Base-by-base conservation (phyloP, 2,329 filamentous ascomycete species). In the Microdochium bolleyi region DNA sequence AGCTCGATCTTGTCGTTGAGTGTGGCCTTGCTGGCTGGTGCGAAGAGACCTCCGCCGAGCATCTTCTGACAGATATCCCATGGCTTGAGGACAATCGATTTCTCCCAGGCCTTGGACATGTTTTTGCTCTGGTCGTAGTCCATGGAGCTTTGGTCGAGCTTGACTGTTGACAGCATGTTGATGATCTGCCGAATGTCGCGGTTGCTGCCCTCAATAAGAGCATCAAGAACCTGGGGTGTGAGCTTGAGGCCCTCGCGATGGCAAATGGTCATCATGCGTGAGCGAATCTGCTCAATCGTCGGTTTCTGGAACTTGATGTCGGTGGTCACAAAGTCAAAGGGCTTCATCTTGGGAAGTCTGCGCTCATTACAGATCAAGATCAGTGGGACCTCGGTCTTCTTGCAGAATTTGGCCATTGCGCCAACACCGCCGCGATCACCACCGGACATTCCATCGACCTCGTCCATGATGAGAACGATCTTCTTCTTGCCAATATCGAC, bases 311-410 rank as follows among this genome's bases (percentile, higher is more conserved):
- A 99, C 46, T 85, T 84, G 57, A 99, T 73, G 58, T 97, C 92
- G 62, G 82, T 92, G 2, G 89, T 86, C 51, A 88, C 87, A 62
- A 83, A 82, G 66, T 97, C 92, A 65, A 99, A 99, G 0, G 94
- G 94, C 71, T 92, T 96, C 94, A 99, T 99, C 78, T 99, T 99
- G 27, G 88, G 94, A 56, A 92, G 74, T 59, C 81, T 85, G 60
- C 94, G 87, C 65, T 99, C 94, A 68, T 99, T 99, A 79, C 94
- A 99, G 61, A 99, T 97, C 52, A 99, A 79, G 60, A 99, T 97
- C 66, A 99, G 86, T 1, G 94, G 94, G 24, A 99, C 84, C 60
- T 94, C 85, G 0, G 92, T 94, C 76, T 95, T 96, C 73, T 89
- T 96, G 77, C 92, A 96, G 52, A 96, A 87, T 54, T 94, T 90